Base-by-base conservation (phyloP, 768 basidiomycete species). In the Lentinula guzmanii region DNA sequence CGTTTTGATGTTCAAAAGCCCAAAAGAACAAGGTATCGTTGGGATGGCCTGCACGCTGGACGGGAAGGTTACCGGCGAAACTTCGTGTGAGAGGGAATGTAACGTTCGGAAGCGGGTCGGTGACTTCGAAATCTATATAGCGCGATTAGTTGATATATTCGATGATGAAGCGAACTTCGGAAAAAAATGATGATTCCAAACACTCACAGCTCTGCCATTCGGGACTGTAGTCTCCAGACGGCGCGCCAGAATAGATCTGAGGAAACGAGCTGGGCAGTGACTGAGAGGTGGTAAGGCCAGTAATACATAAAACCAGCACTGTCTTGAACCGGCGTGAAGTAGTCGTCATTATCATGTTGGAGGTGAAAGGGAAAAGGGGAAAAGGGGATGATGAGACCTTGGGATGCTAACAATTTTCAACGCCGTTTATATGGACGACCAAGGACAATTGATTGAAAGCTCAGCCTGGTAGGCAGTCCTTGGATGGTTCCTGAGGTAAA, bases 11-110 rank as follows among this genome's bases (percentile, higher is more conserved):
- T 65, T 89, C 86, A 62, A 85, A 83, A 15, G 79, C 86, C 74
- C 81, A 78, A 69, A 88, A 88, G 72, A 87, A 89, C 15, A 88
- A 74, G 0, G 86, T 87, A 62, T 87, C 72, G 57, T 88, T 87
- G 0, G 84, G 84, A 68, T 86, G 86, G 31, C 78, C 79, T 7
- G 72, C 70, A 58, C 86, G 80, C 63, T 84, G 76, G 2, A 88
- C 86, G 28, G 81, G 79, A 53, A 89, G 76, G 61, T 87, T 89
- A 57, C 86, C 86, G 0, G 86, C 86, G 67, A 76, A 89, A 66
- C 76, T 82, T n/a, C 78, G 79, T 34, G 77, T 72, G 28, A 76
- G 67, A 46, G 59, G 39, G 35, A 60, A 60, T 5, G 84, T 83
- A 18, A 87, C 73, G 65, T 87, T 86, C 9, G 87, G 87, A 10